Evolutionary conservation across 805 yeast species (phyloP), one percentile per base, ranked within the genome.

Genomic region (Clavispora santaluciae): DNA sequence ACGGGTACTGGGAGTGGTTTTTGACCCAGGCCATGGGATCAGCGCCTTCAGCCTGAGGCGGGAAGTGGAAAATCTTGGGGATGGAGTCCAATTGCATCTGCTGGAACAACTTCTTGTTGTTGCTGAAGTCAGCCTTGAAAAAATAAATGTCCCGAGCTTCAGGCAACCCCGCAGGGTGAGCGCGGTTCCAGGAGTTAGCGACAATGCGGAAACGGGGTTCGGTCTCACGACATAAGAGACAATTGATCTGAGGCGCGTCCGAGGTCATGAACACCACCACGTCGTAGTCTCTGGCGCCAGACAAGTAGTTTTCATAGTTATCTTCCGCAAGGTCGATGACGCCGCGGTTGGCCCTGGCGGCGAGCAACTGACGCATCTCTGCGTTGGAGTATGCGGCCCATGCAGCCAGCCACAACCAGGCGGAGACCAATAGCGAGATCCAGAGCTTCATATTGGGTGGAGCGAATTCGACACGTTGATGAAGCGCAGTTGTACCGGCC

Each of bases 261-360:
- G 97, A 88, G 0, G 96, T 85, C 45, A 91, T 64, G 41, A 83
- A 71, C 23, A 80, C 54, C 10, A 85, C 71, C n/a, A 86, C 56
- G 28, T 83, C 73, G 60, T 78, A 79, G 53, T 87, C 88, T 54
- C 91, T 73, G 17, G 80, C 76, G 4, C 87, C 86, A 20, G 65
- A 65, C 41, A 87, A 64, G 16, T 82, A 56, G 12, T 65, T 61
- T 48, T 76, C 71, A 56, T 68, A 85, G 57, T 81, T 86, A 35
- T 61, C 61, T 53, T 81, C 88, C n/a, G 74, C 78, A 43, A 87
- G 33, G 13, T 41, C 36, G n/a, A 50, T 35, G 11, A 35, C 33
- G 21, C 50, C 50, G 16, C 22, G 15, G 22, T 26, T 40, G 3
- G 49, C 52, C 38, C 43, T 46, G 18, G 40, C 38, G 21, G 38